Conservation (phyloP, 78 protist genomes). For the Chrysochromulina tobinii region DNA sequence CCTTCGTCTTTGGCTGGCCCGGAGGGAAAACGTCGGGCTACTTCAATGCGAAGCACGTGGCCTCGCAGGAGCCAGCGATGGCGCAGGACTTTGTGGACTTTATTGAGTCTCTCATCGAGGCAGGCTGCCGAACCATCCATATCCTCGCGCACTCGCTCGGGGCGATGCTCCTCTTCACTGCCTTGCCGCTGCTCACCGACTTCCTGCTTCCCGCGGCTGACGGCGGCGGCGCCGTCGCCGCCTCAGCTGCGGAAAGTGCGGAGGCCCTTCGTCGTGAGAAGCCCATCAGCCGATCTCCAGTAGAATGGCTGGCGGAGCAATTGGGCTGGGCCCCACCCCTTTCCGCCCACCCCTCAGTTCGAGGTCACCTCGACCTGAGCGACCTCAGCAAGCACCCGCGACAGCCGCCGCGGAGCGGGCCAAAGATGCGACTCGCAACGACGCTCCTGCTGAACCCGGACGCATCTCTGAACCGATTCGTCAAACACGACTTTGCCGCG, state of each 20-base stretch:
- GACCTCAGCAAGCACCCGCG: too few species aligned
- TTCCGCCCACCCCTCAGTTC: too few species aligned
- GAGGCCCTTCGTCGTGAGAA: too few species aligned
- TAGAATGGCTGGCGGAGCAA: too few species aligned
- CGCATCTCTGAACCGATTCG: constrained; percentile 43
- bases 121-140: constrained; percentile 56
- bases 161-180: constrained; percentile 45
- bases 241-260: too few species aligned
- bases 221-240: too few species aligned
- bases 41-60: constrained; percentile 51
- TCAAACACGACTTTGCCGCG: constrained; percentile 43
- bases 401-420: too few species aligned
- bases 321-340: too few species aligned
- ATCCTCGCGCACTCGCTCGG: constrained; percentile 66
- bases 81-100: constrained; percentile 55
- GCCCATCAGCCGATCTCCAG: too few species aligned
- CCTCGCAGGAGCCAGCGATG: constrained; percentile 50
- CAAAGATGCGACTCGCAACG: constrained; percentile 45
- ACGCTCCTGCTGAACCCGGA: constrained; percentile 69
- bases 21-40: not conserved
- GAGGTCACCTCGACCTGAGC: too few species aligned
- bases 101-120: constrained; percentile 43
- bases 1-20: constrained; percentile 73
- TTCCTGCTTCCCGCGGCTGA: not conserved
- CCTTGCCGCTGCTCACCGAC: constrained; percentile 37